Percentiles rank a stretch among this genome's conserved stretches.
Evolutionary conservation across 2,329 filamentous ascomycete species (phyloP).

Genomic region (Cladophialophora bantiana): DNA sequence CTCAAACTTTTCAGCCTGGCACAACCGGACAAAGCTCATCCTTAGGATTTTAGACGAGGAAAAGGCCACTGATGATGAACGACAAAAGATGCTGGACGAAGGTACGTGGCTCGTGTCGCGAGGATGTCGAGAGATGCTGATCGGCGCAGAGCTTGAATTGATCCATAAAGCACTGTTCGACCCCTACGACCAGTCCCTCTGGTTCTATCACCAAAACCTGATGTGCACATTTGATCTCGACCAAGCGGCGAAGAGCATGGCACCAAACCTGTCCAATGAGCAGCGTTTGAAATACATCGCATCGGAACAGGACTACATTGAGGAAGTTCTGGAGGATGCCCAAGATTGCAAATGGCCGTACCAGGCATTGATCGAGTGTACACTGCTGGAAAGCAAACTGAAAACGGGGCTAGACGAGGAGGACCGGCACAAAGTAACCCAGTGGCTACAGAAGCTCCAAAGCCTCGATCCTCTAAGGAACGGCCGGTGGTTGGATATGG

Average conservation of each 20-base stretch:
- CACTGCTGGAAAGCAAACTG: constrained; percentile 62
- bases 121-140: constrained; percentile 5
- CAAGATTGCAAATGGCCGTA: constrained; percentile 87
- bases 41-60: constrained; percentile 76
- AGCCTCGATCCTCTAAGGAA: constrained; percentile 75
- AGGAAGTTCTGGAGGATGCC: constrained; percentile 69
- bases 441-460: constrained; percentile 71
- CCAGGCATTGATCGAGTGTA: constrained; percentile 80
- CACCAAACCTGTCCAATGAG: constrained; percentile 65
- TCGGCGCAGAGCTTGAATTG: constrained; percentile 69
- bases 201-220: constrained; percentile 94
- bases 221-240: constrained; percentile 70
- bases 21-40: constrained; percentile 85
- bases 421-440: constrained; percentile 54
- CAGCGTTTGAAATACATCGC: constrained; percentile 72
- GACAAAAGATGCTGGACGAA: constrained; percentile 74
- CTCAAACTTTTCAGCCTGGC: constrained; percentile 98
- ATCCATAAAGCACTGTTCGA: constrained; percentile 83
- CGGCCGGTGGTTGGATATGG: constrained; percentile 77
- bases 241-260: constrained; percentile 64
- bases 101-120: constrained; percentile 54
- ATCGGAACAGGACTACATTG: constrained; percentile 76
- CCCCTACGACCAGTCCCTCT: constrained; percentile 92
- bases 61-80: constrained; percentile 65
- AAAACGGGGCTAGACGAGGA: constrained; percentile 52